Percentiles rank a stretch among this genome's conserved stretches.
These are phyloP conservation scores for Calonectria multiphialidica DNA, from an alignment of 2,329 filamentous ascomycete species.

Conservation along the genomic window DNA sequence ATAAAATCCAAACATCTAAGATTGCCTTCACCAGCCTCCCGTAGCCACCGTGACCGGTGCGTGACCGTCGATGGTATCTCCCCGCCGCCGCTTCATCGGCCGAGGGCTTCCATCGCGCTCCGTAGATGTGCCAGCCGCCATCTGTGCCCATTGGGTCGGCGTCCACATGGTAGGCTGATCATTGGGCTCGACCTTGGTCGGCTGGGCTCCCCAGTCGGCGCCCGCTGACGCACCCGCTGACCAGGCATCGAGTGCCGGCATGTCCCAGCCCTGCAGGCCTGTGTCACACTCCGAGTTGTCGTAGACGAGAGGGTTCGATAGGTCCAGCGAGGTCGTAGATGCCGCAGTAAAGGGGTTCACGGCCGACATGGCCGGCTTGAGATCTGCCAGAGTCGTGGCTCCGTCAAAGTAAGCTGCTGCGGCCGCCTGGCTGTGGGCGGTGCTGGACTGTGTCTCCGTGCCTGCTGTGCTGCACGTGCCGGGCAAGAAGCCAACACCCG, in stretches of 20 bases:
- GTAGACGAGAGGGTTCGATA: slow-evolving; percentile 50
- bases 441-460: slow-evolving; percentile 39
- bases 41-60: slow-evolving; percentile 47
- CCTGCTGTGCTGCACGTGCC: slow-evolving; percentile 42
- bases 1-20: background rate
- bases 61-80: slow-evolving; percentile 47
- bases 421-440: slow-evolving; percentile 35
- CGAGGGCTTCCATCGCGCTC: slow-evolving; percentile 51
- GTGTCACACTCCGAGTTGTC: slow-evolving; percentile 48
- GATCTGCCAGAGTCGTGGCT: slow-evolving; percentile 47
- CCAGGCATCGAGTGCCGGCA: slow-evolving; percentile 52
- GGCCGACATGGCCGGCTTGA: slow-evolving; percentile 49
- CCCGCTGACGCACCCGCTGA: slow-evolving; percentile 41
- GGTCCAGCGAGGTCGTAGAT: slow-evolving; percentile 45
- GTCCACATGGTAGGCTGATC: slow-evolving; percentile 52
- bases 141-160: slow-evolving; percentile 48
- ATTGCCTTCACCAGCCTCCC: slow-evolving; percentile 45
- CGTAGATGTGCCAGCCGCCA: slow-evolving; percentile 39
- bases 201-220: slow-evolving; percentile 49
- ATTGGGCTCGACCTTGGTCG: slow-evolving; percentile 46
- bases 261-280: slow-evolving; percentile 53
- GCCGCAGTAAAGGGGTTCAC: slow-evolving; percentile 47
- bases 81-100: slow-evolving; percentile 52
- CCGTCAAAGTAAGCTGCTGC: slow-evolving; percentile 47
- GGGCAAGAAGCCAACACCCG: slow-evolving; percentile 48